These are phyloP conservation scores for Globisporangium emineosum DNA, from an alignment of 352 stramenopile species.

Conservation along the genomic window DNA sequence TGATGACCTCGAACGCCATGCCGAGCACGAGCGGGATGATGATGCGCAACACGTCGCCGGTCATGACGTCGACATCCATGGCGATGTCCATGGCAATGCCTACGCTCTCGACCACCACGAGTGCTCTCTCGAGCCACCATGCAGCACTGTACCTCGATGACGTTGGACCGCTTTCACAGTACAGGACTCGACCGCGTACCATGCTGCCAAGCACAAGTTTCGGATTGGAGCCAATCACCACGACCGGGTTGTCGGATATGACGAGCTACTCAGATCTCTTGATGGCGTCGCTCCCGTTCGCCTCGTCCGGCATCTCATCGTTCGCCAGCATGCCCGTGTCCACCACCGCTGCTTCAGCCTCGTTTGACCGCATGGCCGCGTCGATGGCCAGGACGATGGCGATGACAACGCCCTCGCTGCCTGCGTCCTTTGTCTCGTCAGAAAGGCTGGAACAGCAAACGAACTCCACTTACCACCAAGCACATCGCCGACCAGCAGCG, in stretches of 20 bases:
- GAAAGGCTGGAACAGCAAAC: neutral
- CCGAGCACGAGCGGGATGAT: neutral
- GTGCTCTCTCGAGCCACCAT: neutral
- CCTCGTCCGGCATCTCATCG: neutral
- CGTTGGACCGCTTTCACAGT: neutral
- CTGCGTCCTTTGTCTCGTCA: slow-evolving; percentile 12
- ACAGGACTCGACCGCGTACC: slow-evolving; percentile 3
- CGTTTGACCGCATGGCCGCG: neutral
- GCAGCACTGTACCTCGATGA: neutral
- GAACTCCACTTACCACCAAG: neutral
- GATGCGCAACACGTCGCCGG: slow-evolving; percentile 9
- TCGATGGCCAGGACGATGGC: neutral
- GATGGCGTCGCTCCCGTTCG: slow-evolving; percentile 12
- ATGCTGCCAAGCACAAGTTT: slow-evolving; percentile 4
- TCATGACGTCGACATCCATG: slow-evolving; percentile 1
- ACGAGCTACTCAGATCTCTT: slow-evolving; percentile 13
- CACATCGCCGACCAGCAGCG: neutral
- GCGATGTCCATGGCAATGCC: slow-evolving; percentile 4
- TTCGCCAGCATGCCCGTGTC: neutral
- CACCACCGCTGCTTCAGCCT: neutral
- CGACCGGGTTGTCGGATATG: neutral
- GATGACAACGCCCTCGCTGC: slow-evolving; percentile 1
- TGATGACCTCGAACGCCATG: slow-evolving; percentile 15
- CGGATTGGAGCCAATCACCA: neutral
- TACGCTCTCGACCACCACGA: neutral